A percentile compares a stretch with the other conserved stretches of the same genome.
These are phyloP conservation scores for Hemileia vastatrix DNA, from an alignment of 1,284 basidiomycete genomes.

Conservation along the genomic window DNA sequence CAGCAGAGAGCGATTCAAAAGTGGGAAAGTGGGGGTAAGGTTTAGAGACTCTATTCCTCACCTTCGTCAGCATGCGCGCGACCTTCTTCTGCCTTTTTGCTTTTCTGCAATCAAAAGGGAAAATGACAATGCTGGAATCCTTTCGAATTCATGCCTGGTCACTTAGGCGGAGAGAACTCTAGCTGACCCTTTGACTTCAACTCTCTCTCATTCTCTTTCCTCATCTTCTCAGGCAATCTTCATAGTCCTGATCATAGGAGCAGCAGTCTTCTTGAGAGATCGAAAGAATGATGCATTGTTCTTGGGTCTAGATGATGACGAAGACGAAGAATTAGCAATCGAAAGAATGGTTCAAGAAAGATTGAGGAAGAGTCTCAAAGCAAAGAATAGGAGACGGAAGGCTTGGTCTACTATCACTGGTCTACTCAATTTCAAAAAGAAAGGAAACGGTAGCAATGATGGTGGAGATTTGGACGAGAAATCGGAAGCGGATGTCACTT, in stretches of 20 bases:
- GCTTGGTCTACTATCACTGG: neutral
- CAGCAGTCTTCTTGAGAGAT: slow-evolving; percentile 39
- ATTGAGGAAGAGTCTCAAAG: slow-evolving; percentile 25
- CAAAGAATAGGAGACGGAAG: slow-evolving; percentile 1
- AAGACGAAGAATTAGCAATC: slow-evolving; percentile 29
- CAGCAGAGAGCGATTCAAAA: too few species aligned
- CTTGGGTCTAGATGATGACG: slow-evolving; percentile 28
- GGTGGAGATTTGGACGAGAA: slow-evolving; percentile 24
- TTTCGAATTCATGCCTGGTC: too few species aligned
- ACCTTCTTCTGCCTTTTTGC: too few species aligned
- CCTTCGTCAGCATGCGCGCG: too few species aligned
- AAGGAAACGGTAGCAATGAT: slow-evolving; percentile 3
- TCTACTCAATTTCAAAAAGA: slow-evolving; percentile 3
- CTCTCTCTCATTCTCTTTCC: neutral
- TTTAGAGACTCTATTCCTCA: too few species aligned
- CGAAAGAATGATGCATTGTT: slow-evolving; percentile 23
- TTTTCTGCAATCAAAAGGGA: too few species aligned
- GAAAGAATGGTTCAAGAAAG: slow-evolving; percentile 27
- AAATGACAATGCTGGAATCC: too few species aligned
- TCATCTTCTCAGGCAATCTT: slow-evolving; percentile 32
- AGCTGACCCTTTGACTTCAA: neutral
- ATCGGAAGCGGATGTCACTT: slow-evolving; percentile 7
- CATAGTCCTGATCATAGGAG: slow-evolving; percentile 41
- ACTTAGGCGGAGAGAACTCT: neutral
- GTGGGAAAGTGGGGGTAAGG: too few species aligned